A percentile compares a stretch with the other conserved stretches of the same genome.
Evolutionary conservation across 2,329 filamentous ascomycete genomes (phyloP).

Genomic region (Colletotrichum sojae): DNA sequence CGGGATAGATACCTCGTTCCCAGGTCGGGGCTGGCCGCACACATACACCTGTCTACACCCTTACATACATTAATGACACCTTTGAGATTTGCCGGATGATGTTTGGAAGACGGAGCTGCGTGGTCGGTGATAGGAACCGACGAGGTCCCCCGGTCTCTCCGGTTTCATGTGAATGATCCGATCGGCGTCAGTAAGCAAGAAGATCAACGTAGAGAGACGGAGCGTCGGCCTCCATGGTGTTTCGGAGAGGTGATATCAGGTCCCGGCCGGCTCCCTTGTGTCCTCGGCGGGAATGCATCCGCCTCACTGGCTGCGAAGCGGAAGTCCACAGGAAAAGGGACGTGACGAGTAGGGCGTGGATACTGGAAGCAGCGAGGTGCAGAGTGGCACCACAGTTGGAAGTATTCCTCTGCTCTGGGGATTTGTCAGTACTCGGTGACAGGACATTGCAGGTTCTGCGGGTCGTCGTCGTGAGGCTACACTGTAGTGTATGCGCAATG

Average conservation of each 20-base stretch:
- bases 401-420: neutral
- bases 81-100: neutral
- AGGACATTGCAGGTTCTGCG: too few species aligned
- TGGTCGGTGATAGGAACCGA: too few species aligned
- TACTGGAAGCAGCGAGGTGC: slow-evolving; percentile 20
- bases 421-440: neutral
- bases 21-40: slow-evolving; percentile 31
- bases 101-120: too few species aligned
- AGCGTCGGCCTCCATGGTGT: slow-evolving; percentile 8
- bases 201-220: neutral
- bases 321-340: neutral
- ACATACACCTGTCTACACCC: slow-evolving; percentile 25
- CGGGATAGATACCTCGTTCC: slow-evolving; percentile 39
- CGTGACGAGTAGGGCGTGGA: neutral
- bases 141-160: too few species aligned
- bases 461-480: slow-evolving; percentile 22
- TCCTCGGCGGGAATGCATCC: slow-evolving; percentile 22
- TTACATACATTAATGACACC: slow-evolving; percentile 38
- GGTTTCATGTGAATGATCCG: neutral
- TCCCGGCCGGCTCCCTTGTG: too few species aligned
- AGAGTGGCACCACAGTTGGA: slow-evolving; percentile 7
- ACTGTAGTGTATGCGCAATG: neutral
- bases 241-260: neutral
- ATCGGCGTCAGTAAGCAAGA: neutral
- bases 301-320: neutral